Conservation (phyloP, 2,329 filamentous ascomycete species). For the Arthrobotrys entomopaga region DNA sequence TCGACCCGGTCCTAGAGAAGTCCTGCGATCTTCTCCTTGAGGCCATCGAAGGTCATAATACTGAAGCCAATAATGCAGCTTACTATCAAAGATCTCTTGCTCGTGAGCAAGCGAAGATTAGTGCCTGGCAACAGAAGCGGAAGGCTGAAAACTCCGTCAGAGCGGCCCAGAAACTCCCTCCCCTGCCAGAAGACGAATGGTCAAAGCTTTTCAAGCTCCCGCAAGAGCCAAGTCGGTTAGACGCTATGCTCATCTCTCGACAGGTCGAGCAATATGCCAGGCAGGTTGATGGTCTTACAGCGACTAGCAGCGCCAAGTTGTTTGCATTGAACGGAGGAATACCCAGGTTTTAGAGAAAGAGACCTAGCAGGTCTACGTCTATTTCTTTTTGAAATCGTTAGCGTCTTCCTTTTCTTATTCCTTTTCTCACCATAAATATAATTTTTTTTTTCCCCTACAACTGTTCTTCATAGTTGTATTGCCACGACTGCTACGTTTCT, state of each 20-base stretch:
- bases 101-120: conserved; percentile 95
- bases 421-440: conserved; percentile 2
- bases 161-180: conserved; percentile 83
- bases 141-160: conserved; percentile 93
- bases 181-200: conserved; percentile 96
- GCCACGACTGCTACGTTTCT: conserved; percentile 51
- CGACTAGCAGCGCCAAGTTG: conserved; percentile 94
- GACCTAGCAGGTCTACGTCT: conserved; percentile 15
- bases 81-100: conserved; percentile 93
- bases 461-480: conserved; percentile 37
- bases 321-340: conserved; percentile 80
- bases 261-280: conserved; percentile 98
- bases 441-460: neutral
- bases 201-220: conserved; percentile 97
- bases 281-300: conserved; percentile 96
- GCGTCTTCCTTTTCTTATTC: conserved; percentile 7
- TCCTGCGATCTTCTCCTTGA: conserved; percentile 96
- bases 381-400: conserved; percentile 35
- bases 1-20: conserved; percentile 98
- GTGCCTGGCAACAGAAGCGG: conserved; percentile 94
- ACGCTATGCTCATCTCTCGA: conserved; percentile 92
- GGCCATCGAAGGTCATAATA: conserved; percentile 97
- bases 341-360: conserved; percentile 54
- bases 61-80: conserved; percentile 98
- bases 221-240: conserved; percentile 88